Base-by-base conservation (phyloP, 108 stramenopile species). In the Cyclostephanos tholiformis region DNA sequence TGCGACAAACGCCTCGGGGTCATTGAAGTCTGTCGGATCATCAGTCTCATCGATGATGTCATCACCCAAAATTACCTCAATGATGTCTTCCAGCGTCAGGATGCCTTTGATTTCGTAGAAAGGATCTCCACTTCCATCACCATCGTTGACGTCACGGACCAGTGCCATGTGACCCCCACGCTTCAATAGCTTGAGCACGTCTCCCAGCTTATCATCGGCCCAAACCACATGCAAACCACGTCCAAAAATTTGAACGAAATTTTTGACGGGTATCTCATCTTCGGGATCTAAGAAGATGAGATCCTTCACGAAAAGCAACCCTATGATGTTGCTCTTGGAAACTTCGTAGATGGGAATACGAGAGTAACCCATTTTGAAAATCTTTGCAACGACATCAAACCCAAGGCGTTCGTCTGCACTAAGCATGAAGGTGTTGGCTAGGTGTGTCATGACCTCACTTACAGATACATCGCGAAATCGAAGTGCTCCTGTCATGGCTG, bases 21-120 rank as follows among this genome's bases (percentile, higher is more conserved):
- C 84, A 39, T 81, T 80, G 29, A 78, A 85, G 66, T 94, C 93
- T 7, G 87, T 88, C 67, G 86, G 86, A 36, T 79, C 91, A 77
- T 99, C 99, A 10, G 95, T 97, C 76, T 99, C 99, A 67, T 99
- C 99, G 13, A 98, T 95, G 69, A 99, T 98, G 63, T 97, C 95
- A 59, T 97, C 97, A 19, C 98, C 98, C 50, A 99, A 67, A 67
- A 96, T 96, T 32, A 95, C 89, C 70, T 97, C 96, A 50, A 97
- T 89, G 36, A 95, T 95, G 81, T 97, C 98, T 83, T 99, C 99
- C 29, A 99, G 72, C 0, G 99, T 99, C 51, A 99, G 97, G 63
- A 99, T 95, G 20, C 99, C 99, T 30, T 91, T 96, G 13, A 98
- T 82, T 76, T 91, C 93, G 65, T 98, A 98, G 62, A 83, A 88